Evolutionary conservation across 2,329 filamentous ascomycete genomes (phyloP).

Genomic region (Pseudogymnoascus sp.): DNA sequence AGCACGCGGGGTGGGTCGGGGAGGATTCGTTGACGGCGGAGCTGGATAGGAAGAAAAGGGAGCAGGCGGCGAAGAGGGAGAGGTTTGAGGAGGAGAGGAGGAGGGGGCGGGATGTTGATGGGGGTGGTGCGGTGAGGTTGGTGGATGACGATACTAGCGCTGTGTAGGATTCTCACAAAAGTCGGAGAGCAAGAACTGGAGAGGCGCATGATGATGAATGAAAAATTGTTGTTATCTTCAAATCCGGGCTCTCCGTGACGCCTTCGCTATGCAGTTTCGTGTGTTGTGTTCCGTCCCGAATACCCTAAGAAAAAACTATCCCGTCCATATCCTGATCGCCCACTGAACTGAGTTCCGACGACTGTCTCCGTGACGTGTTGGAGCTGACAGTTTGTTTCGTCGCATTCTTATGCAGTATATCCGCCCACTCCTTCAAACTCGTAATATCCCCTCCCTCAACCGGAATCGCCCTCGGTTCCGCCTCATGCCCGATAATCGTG

Average conservation of each 20-base stretch:
- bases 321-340: slow-evolving; percentile 26
- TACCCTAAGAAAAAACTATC: slow-evolving; percentile 23
- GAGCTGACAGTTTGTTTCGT: slow-evolving; percentile 11
- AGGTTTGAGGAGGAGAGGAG: slow-evolving; percentile 22
- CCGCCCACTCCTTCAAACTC: slow-evolving; percentile 60
- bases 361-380: slow-evolving; percentile 23
- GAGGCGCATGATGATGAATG: not conserved
- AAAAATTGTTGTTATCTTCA: not conserved
- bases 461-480: slow-evolving; percentile 63
- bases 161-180: slow-evolving; percentile 16
- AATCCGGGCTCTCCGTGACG: slow-evolving; percentile 18
- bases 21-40: slow-evolving; percentile 24
- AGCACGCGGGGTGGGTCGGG: slow-evolving; percentile 27
- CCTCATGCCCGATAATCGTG: slow-evolving; percentile 69
- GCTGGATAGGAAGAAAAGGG: slow-evolving; percentile 27
- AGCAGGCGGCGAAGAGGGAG: slow-evolving; percentile 26
- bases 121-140: slow-evolving; percentile 22
- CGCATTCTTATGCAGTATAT: slow-evolving; percentile 29
- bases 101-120: slow-evolving; percentile 24
- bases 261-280: slow-evolving; percentile 25
- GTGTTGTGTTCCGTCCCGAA: not conserved
- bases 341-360: slow-evolving; percentile 28
- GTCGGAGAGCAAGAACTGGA: not conserved
- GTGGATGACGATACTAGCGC: slow-evolving; percentile 24
- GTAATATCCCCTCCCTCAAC: slow-evolving; percentile 71